phyloP scores from a whole-genome alignment of 352 stramenopile genomes.

The Pythium volutum region DNA sequence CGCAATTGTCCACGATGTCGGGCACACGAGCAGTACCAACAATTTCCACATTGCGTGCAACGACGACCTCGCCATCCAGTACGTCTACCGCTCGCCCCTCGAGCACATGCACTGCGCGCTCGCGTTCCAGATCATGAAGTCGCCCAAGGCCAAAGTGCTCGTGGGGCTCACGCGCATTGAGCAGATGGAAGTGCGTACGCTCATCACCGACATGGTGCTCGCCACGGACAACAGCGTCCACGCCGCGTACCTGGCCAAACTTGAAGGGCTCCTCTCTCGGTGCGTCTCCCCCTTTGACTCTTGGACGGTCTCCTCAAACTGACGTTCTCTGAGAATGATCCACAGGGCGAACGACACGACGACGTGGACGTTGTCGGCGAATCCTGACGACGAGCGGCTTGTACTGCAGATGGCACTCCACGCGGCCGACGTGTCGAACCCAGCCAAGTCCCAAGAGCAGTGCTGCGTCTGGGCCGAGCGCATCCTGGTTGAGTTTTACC shows the following conservation, averaged over 20 bases:
- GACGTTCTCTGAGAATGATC: not conserved
- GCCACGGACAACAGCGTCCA: constrained; percentile 88
- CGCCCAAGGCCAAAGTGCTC: constrained; percentile 67
- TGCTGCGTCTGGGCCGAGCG: constrained; percentile 87
- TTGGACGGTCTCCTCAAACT: not conserved
- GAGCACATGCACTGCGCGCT: constrained; percentile 88
- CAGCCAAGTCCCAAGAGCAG: constrained; percentile 73
- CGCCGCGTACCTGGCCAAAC: constrained; percentile 67
- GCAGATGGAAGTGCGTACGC: constrained; percentile 69
- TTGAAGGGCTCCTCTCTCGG: constrained; percentile 69
- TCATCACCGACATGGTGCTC: constrained; percentile 86
- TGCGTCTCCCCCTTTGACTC: constrained; percentile 19
- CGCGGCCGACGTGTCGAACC: constrained; percentile 94
- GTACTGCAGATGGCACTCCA: constrained; percentile 82
- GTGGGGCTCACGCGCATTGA: constrained; percentile 69
- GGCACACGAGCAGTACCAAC: constrained; percentile 87
- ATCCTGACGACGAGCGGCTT: constrained; percentile 69
- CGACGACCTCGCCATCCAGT: constrained; percentile 75
- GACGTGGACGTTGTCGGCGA: constrained; percentile 47
- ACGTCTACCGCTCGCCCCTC: constrained; percentile 79
- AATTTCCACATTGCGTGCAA: constrained; percentile 86
- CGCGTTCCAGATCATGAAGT: constrained; percentile 75
- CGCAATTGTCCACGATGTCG: constrained; percentile 83
- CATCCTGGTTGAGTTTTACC: constrained; percentile 93
- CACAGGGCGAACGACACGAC: constrained; percentile 14